A percentile compares a stretch with the other conserved stretches of the same genome.
Conservation (phyloP, 208 protist species). For the Trichomonas tenax region DNA sequence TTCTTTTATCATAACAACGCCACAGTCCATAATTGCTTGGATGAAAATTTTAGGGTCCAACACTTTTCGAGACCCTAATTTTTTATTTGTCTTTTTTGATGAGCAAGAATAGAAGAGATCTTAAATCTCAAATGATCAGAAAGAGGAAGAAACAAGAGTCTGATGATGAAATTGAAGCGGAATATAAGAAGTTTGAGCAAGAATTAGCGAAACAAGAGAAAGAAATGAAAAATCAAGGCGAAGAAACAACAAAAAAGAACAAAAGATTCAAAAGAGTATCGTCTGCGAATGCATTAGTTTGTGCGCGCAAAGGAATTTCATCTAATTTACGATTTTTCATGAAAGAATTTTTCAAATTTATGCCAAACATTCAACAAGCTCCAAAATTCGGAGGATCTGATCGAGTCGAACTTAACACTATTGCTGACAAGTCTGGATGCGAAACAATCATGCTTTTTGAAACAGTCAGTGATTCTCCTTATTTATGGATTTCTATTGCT, state of each 20-base stretch:
- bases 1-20: no score
- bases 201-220: not conserved
- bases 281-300: not conserved
- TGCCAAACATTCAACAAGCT: not conserved
- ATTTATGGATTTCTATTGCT: not conserved
- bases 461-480: not conserved
- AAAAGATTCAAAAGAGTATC: not conserved
- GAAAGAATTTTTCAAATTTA: not conserved
- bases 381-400: not conserved
- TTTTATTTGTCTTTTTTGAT: not conserved
- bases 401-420: not conserved
- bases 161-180: not conserved
- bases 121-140: not conserved
- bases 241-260: not conserved
- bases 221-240: not conserved
- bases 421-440: not conserved
- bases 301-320: not conserved
- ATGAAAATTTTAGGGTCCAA: no score
- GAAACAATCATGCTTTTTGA: not conserved
- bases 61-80: no score
- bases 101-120: not conserved
- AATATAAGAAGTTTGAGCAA: not conserved
- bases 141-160: not conserved
- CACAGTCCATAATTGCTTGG: no score
- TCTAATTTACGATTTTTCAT: not conserved